phyloP scores from a whole-genome alignment of 331 rosid species.

The Dryas integrifolia region DNA sequence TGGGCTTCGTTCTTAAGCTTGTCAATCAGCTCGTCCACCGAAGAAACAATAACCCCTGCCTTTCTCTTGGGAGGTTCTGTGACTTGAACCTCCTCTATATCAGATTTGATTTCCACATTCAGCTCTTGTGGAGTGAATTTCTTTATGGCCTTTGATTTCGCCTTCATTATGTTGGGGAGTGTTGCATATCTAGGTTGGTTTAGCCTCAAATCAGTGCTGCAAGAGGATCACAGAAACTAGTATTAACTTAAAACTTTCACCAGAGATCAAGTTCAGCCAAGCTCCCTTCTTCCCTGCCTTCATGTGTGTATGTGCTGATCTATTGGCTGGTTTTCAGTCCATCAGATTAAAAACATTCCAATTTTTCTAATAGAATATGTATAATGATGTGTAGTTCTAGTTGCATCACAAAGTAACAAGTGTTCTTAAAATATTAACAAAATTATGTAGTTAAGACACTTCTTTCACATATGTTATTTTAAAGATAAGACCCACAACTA shows the following conservation, averaged over 20 bases:
- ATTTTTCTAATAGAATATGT: not conserved
- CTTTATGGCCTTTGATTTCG: slow-evolving; percentile 74
- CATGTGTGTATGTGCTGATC: not conserved
- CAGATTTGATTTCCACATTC: slow-evolving; percentile 67
- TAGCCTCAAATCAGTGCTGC: slow-evolving; percentile 90
- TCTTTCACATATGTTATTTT: not conserved
- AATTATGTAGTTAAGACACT: not conserved
- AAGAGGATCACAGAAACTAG: slow-evolving; percentile 2
- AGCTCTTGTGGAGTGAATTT: slow-evolving; percentile 67
- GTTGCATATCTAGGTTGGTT: slow-evolving; percentile 92
- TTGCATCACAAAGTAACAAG: not conserved
- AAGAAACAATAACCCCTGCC: slow-evolving; percentile 71
- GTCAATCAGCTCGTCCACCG: slow-evolving; percentile 84
- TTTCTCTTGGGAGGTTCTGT: slow-evolving; percentile 94
- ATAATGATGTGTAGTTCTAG: not conserved
- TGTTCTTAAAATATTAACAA: slow-evolving; percentile 4
- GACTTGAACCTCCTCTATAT: slow-evolving; percentile 70
- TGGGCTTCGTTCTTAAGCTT: slow-evolving; percentile 79
- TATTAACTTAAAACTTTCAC: not conserved
- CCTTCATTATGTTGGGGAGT: slow-evolving; percentile 97
- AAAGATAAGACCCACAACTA: not conserved
- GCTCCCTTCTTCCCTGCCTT: not conserved
- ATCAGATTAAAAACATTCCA: not conserved
- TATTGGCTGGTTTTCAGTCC: slow-evolving; percentile 16
- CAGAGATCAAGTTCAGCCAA: slow-evolving; percentile 4